Evolutionary conservation across 768 basidiomycete genomes (phyloP).

Genomic region (Suillus subluteus): DNA sequence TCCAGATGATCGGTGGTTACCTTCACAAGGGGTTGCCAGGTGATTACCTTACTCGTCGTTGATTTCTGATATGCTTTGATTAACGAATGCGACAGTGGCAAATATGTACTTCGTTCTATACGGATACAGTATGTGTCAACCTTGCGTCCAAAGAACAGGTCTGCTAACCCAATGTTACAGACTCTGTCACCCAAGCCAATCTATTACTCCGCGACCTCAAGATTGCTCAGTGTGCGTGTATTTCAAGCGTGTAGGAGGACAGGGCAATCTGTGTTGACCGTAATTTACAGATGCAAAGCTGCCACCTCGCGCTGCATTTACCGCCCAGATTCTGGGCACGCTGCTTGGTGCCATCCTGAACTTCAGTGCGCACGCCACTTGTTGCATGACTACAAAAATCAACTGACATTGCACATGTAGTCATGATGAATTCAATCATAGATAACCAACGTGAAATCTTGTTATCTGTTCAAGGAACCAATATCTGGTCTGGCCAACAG

Average conservation of each 20-base stretch:
- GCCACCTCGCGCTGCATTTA: conserved; percentile 67
- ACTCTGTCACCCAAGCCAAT: conserved; percentile 50
- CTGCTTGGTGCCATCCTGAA: conserved; percentile 44
- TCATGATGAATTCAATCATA: conserved; percentile 55
- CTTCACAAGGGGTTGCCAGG: conserved; percentile 33
- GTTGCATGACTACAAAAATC: neutral
- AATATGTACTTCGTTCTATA: conserved; percentile 47
- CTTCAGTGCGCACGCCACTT: conserved; percentile 34
- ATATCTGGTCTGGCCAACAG: conserved; percentile 62
- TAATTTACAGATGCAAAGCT: conserved; percentile 53
- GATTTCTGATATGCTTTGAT: neutral
- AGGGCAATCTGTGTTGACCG: neutral
- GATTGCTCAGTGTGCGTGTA: conserved; percentile 43
- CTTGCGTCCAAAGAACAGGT: neutral
- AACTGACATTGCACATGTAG: conserved; percentile 36
- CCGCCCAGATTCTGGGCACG: conserved; percentile 68
- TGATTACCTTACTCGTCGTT: neutral
- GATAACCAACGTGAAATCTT: conserved; percentile 55
- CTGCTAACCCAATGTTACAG: conserved; percentile 21
- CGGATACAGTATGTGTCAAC: conserved; percentile 40
- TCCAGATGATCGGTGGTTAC: conserved; percentile 48
- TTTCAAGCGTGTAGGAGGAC: neutral
- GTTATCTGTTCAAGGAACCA: conserved; percentile 54
- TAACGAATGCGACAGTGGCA: conserved; percentile 20
- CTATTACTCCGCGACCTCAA: conserved; percentile 51